Evolutionary conservation across 371 early-diverging fungal species (phyloP).

Genomic region (Rhizopus arrhizus): DNA sequence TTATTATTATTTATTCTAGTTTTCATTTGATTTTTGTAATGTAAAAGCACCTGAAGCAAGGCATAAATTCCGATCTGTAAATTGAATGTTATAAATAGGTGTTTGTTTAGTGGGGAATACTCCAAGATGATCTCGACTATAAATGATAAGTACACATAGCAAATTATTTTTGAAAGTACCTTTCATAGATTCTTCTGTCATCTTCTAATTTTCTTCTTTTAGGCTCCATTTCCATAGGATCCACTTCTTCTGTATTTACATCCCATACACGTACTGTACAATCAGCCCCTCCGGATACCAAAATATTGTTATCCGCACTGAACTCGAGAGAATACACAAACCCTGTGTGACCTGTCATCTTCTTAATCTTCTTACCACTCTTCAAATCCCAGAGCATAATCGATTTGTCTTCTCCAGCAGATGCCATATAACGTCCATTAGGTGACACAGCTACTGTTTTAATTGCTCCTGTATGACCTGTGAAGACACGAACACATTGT

Average conservation of each 20-base stretch:
- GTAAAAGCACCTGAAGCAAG: constrained; percentile 69
- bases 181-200: constrained; percentile 24
- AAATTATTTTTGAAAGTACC: constrained; percentile 15
- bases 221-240: constrained; percentile 8
- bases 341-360: constrained; percentile 85
- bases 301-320: constrained; percentile 78
- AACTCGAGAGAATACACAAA: constrained; percentile 89
- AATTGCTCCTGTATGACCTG: constrained; percentile 89
- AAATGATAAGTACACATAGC: neutral
- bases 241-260: constrained; percentile 60
- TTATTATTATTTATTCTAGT: constrained; percentile 9
- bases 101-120: constrained; percentile 93
- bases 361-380: constrained; percentile 82
- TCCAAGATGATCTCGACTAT: constrained; percentile 68
- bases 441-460: constrained; percentile 91
- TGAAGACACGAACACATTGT: constrained; percentile 90
- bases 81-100: constrained; percentile 86
- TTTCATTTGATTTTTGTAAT: constrained; percentile 21
- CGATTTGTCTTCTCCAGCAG: constrained; percentile 86
- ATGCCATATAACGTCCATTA: constrained; percentile 92
- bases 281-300: constrained; percentile 94
- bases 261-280: constrained; percentile 96
- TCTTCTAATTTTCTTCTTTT: constrained; percentile 23
- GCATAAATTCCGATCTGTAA: constrained; percentile 90
- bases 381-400: constrained; percentile 97